Percentiles rank a stretch among this genome's conserved stretches.
These are phyloP conservation scores for Tolypocladium cylindrosporum DNA, from an alignment of 2,329 filamentous ascomycete species.

Conservation along the genomic window DNA sequence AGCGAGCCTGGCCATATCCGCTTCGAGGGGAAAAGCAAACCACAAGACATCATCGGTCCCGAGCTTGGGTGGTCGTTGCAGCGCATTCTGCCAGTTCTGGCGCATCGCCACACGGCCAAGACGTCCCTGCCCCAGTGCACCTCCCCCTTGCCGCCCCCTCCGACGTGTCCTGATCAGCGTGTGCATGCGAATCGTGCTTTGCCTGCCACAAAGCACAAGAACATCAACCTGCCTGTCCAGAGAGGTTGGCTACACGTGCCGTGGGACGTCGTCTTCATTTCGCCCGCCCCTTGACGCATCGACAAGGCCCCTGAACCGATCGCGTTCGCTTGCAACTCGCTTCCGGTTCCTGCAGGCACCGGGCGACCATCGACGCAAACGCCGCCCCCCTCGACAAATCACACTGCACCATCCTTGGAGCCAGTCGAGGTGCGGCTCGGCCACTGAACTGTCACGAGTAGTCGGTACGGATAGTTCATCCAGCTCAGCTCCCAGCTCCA, in stretches of 20 bases:
- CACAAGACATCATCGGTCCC: constrained; percentile 16
- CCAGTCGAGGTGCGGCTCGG: background rate
- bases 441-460: background rate
- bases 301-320: background rate
- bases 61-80: background rate
- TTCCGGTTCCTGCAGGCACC: constrained; percentile 3
- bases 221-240: background rate
- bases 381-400: background rate
- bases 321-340: background rate
- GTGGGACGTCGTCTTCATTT: background rate
- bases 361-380: background rate
- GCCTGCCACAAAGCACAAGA: background rate
- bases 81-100: background rate
- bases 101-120: constrained; percentile 7
- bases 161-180: background rate
- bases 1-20: constrained; percentile 11
- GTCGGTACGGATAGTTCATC: background rate
- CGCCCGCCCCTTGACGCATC: background rate
- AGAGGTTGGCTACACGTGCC: background rate
- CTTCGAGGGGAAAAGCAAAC: constrained; percentile 20
- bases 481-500: background rate
- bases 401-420: background rate
- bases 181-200: background rate
- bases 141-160: background rate
- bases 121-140: background rate